These are phyloP conservation scores for Juncus effusus DNA, from an alignment of 176 grass and related monocot species.

Conservation along the genomic window DNA sequence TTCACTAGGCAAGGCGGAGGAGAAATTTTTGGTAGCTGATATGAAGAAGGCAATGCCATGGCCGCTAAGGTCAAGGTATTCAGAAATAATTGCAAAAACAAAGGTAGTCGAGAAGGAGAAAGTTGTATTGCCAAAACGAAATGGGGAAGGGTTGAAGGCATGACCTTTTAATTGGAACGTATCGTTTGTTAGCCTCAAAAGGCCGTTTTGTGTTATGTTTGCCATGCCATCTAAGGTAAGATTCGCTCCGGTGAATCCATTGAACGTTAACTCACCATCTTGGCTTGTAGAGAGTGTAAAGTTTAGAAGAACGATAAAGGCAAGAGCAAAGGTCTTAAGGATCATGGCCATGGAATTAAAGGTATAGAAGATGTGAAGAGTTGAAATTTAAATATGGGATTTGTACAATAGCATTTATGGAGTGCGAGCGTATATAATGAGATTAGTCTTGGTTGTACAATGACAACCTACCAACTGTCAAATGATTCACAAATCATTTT, in stretches of 20 bases:
- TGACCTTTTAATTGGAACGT: slow-evolving; percentile 24
- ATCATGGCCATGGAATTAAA: slow-evolving; percentile 24
- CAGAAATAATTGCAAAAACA: slow-evolving; percentile 41
- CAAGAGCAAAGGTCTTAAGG: background rate
- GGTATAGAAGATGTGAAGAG: background rate
- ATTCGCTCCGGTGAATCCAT: slow-evolving; percentile 38
- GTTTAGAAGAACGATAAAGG: slow-evolving; percentile 23
- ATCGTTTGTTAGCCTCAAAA: slow-evolving; percentile 41
- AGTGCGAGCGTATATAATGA: too few species aligned
- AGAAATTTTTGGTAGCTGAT: slow-evolving; percentile 21
- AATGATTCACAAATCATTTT: too few species aligned
- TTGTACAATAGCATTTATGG: too few species aligned
- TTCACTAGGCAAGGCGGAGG: slow-evolving; percentile 17
- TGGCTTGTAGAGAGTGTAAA: background rate
- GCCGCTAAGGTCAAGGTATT: slow-evolving; percentile 26
- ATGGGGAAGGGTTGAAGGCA: slow-evolving; percentile 31
- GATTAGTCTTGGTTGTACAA: too few species aligned
- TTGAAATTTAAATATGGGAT: too few species aligned
- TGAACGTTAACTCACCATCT: slow-evolving; percentile 35
- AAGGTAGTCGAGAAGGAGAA: slow-evolving; percentile 53
- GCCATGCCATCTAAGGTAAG: slow-evolving; percentile 33
- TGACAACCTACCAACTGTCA: too few species aligned
- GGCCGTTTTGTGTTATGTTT: slow-evolving; percentile 19
- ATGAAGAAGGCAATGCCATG: slow-evolving; percentile 42
- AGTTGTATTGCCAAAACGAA: slow-evolving; percentile 11